These are phyloP conservation scores for Suillus tomentosus DNA, from an alignment of 768 basidiomycete species.

Conservation along the genomic window DNA sequence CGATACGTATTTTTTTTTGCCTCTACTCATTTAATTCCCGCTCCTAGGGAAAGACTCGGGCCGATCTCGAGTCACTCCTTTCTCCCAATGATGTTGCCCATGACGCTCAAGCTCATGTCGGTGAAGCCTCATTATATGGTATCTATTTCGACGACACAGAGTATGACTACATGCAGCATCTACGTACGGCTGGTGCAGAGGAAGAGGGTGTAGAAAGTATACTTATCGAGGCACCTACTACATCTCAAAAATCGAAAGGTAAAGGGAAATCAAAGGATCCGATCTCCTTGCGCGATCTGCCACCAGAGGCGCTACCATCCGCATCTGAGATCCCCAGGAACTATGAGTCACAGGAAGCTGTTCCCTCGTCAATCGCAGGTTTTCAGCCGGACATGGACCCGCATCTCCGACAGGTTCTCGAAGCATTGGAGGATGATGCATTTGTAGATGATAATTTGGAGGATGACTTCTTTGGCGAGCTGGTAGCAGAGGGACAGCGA, in stretches of 20 bases:
- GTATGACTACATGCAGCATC: conserved; percentile 99
- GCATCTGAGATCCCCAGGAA: conserved; percentile 70
- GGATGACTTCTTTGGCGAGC: conserved; percentile 75
- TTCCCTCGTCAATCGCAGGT: conserved; percentile 83
- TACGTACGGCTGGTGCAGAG: conserved; percentile 72
- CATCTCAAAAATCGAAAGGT: conserved; percentile 38
- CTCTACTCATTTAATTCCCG: conserved; percentile 26
- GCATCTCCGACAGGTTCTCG: conserved; percentile 87
- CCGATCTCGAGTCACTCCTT: conserved; percentile 70
- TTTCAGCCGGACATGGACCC: conserved; percentile 97
- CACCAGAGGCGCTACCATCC: conserved; percentile 73
- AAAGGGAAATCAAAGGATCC: conserved; percentile 40
- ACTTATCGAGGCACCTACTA: conserved; percentile 72
- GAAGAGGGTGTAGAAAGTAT: conserved; percentile 83
- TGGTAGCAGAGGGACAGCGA: conserved; percentile 74
- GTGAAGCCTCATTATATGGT: conserved; percentile 89
- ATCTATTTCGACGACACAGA: conserved; percentile 94
- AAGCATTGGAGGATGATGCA: conserved; percentile 94
- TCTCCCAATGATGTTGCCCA: conserved; percentile 48
- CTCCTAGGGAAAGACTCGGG: conserved; percentile 73
- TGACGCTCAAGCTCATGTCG: conserved; percentile 58
- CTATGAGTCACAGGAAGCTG: conserved; percentile 73
- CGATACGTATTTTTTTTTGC: neutral
- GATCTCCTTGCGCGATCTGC: conserved; percentile 58
- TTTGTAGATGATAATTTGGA: conserved; percentile 80